A percentile compares a stretch with the other conserved stretches of the same genome.
These are phyloP conservation scores for Nephelium lappaceum DNA, from an alignment of 345 rosid genomes.

Conservation along the genomic window DNA sequence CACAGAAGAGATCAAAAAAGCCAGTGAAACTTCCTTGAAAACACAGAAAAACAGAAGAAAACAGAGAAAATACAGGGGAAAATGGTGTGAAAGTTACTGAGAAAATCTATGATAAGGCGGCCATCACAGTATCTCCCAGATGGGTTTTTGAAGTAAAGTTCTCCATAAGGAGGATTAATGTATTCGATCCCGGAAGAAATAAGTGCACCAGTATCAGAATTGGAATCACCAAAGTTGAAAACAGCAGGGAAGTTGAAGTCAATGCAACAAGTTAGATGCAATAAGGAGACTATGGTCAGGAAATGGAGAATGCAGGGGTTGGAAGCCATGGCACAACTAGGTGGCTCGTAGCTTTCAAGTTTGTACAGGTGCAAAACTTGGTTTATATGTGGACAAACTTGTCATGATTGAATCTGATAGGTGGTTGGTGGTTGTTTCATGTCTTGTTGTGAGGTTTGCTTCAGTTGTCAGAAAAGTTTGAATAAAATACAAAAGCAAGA, in stretches of 20 bases:
- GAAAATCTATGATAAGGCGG: constrained; percentile 74
- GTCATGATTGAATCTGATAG: not conserved
- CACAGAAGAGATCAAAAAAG: not conserved
- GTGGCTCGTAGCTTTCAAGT: constrained; percentile 25
- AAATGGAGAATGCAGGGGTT: constrained; percentile 30
- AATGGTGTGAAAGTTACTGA: constrained; percentile 45
- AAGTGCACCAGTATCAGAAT: constrained; percentile 89
- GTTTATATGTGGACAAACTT: constrained; percentile 4
- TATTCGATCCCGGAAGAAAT: constrained; percentile 66
- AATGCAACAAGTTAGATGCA: constrained; percentile 42
- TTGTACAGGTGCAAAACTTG: constrained; percentile 23
- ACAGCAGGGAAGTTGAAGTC: constrained; percentile 62
- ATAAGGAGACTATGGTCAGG: constrained; percentile 34
- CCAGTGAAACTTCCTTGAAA: not conserved
- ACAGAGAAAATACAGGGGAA: not conserved
- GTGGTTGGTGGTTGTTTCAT: constrained; percentile 31
- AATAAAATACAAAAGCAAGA: not conserved
- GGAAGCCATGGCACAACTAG: constrained; percentile 41
- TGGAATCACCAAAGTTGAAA: constrained; percentile 93
- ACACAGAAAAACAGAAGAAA: constrained; percentile 21
- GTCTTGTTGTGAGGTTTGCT: constrained; percentile 28
- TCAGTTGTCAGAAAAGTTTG: not conserved
- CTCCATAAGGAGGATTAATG: constrained; percentile 69
- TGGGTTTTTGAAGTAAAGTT: constrained; percentile 58
- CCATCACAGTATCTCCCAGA: constrained; percentile 92